Evolutionary conservation across 768 basidiomycete species (phyloP).

Genomic region (Mycena haematopus): DNA sequence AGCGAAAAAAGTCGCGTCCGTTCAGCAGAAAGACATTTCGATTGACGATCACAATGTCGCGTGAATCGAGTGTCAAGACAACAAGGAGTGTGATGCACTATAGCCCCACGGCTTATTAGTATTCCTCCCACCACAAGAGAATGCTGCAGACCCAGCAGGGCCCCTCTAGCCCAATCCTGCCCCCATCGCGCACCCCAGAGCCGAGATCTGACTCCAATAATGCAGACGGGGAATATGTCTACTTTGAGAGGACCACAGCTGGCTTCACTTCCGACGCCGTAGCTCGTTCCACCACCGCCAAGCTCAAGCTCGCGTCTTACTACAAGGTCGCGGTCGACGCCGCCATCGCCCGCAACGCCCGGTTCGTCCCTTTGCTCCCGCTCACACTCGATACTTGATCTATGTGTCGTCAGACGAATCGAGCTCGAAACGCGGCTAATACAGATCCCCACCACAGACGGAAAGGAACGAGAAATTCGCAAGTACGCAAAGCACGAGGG

Average conservation of each 20-base stretch:
- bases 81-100: background rate
- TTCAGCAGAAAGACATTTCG: background rate
- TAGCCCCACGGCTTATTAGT: background rate
- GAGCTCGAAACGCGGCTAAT: slow-evolving; percentile 87
- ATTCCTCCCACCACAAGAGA: background rate
- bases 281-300: slow-evolving; percentile 90
- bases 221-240: slow-evolving; percentile 73
- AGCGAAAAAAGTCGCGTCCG: background rate
- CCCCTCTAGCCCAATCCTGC: slow-evolving; percentile 27
- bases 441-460: slow-evolving; percentile 76
- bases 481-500: slow-evolving; percentile 88
- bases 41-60: background rate
- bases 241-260: slow-evolving; percentile 87
- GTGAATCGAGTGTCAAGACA: background rate
- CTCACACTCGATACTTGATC: background rate
- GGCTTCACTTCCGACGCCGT: slow-evolving; percentile 87
- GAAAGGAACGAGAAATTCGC: slow-evolving; percentile 87
- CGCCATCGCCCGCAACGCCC: slow-evolving; percentile 93
- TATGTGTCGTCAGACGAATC: slow-evolving; percentile 68
- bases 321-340: slow-evolving; percentile 98
- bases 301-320: slow-evolving; percentile 95
- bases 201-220: slow-evolving; percentile 26
- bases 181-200: slow-evolving; percentile 27
- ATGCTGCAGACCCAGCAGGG: slow-evolving; percentile 27
- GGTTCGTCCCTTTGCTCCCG: slow-evolving; percentile 53